Base-by-base conservation (phyloP, 441 rosid genomes). In the Croton laevigatus region DNA sequence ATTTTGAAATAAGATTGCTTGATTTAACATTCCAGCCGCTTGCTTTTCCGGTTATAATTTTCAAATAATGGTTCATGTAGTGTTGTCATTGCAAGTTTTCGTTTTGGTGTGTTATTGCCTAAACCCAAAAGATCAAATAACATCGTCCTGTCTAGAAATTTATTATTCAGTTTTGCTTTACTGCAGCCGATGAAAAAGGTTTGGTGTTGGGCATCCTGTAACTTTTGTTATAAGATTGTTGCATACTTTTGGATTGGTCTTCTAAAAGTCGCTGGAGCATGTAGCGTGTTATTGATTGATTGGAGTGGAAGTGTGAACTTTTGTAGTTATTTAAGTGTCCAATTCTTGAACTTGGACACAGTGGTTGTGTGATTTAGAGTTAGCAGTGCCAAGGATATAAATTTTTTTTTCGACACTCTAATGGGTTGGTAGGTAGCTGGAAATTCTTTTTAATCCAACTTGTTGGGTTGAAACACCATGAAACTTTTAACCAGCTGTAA, bases 81-180 rank as follows among this genome's bases (percentile, higher is more conserved):
- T 37, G 20, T 45, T 64, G 40, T 66, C 57, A n/a, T 49, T 37
- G 8, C 16, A 70, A 16, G 0, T 54, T 59, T 60, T 6, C 13
- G 4, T 46, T 27, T 32, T 19, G 22, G n/a, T n/a, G 54, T 8
- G 19, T n/a, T 17, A 32, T 23, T 23, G 58, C 3, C 53, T 62
- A 46, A 12, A 44, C 60, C 42, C 19, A 57, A 49, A 40, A 52
- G 71, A 74, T 74, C 73, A 44, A 17, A 67, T 37, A 54, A 48
- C 1, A 13, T 20, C 12, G 61, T 37, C n/a, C n/a, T 9, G 34
- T 55, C 4, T 48, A 13, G 19, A n/a, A n/a, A n/a, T 13, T 36
- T 22, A 63, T 45, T 19, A 5, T 46, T 55, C 38, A 40, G 3
- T 54, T 13, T 34, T n/a, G n/a, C 27, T 55, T 60, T 61, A 34